Evolutionary conservation across 2,329 filamentous ascomycete genomes (phyloP).

Genomic region (Penicillium sp.): DNA sequence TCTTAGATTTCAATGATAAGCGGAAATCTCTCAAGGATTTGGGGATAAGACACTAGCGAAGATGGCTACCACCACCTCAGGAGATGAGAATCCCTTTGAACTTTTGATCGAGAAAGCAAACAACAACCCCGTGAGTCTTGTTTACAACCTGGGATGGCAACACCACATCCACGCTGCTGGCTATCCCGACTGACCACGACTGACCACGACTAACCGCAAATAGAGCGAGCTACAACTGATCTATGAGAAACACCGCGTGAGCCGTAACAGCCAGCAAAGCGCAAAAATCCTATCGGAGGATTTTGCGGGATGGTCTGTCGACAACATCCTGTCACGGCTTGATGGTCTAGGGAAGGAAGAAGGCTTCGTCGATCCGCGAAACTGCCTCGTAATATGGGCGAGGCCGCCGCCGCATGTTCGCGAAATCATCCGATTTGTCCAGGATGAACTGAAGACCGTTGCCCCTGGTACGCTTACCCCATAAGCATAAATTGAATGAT

Average conservation of each 20-base stretch:
- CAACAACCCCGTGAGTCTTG: too few species aligned
- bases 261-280: constrained; percentile 76
- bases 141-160: too few species aligned
- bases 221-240: constrained; percentile 65
- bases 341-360: constrained; percentile 68
- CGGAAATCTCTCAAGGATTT: too few species aligned
- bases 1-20: too few species aligned
- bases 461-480: constrained; percentile 67
- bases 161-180: too few species aligned
- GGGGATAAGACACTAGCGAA: too few species aligned
- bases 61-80: too few species aligned
- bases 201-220: not conserved
- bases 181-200: too few species aligned
- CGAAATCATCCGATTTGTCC: constrained; percentile 68
- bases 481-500: not conserved
- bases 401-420: constrained; percentile 73
- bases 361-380: constrained; percentile 72
- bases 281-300: constrained; percentile 67
- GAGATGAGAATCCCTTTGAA: too few species aligned
- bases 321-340: constrained; percentile 73
- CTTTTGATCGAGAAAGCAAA: too few species aligned
- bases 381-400: constrained; percentile 88
- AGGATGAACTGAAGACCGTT: constrained; percentile 64
- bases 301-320: constrained; percentile 73
- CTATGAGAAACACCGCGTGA: constrained; percentile 73